Evolutionary conservation across 2,329 filamentous ascomycete species (phyloP), one percentile per base, ranked within the genome.

Genomic region (Penicillium sp.): DNA sequence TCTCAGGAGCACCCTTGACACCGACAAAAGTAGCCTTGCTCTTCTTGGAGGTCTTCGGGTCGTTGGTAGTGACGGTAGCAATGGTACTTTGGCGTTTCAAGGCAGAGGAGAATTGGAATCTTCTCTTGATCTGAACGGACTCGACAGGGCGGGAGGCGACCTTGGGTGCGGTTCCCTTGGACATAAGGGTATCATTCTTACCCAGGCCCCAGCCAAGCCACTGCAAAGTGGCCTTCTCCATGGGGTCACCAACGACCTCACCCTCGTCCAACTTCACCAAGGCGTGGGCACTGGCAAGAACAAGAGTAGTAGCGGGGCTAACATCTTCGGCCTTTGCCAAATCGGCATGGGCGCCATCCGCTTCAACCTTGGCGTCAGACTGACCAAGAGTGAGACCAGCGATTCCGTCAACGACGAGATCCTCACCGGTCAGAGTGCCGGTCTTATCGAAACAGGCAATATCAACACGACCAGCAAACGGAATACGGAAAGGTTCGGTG

Each of bases 381-480:
- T 89, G 83, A 25, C 88, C 88, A 27, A 97, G 83, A 13, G 86
- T 88, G 27, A 98, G 83, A 16, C 95, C 95, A 59, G 95, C 95
- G 73, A 99, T 93, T 69, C 95, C 95, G 72, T 99, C 93, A 21
- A 99, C 95, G 11, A 99, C 92, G 44, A 99, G 82, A 72, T 99
- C 93, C 73, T 99, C 95, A 50, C 95, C 95, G 37, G 95, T 99
- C 58, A 99, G 78, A 1, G 95, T 99, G 64, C 95, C 95, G 13
- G 95, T 99, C 82, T 99, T 99, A 78, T 99, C 95, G 65, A 99
- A 99, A 79, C 95, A 99, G 62, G 95, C 93, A 53, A 99, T 85
- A 74, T 99, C 96, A 58, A 99, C 90, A 62, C 95, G 91, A 31
- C 95, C 95, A 64, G 93, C 96, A 67, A 90, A 98, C 0, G 96